A percentile compares a stretch with the other conserved stretches of the same genome.
Evolutionary conservation across 2,329 filamentous ascomycete genomes (phyloP).

Genomic region (Cordyceps cicadae): DNA sequence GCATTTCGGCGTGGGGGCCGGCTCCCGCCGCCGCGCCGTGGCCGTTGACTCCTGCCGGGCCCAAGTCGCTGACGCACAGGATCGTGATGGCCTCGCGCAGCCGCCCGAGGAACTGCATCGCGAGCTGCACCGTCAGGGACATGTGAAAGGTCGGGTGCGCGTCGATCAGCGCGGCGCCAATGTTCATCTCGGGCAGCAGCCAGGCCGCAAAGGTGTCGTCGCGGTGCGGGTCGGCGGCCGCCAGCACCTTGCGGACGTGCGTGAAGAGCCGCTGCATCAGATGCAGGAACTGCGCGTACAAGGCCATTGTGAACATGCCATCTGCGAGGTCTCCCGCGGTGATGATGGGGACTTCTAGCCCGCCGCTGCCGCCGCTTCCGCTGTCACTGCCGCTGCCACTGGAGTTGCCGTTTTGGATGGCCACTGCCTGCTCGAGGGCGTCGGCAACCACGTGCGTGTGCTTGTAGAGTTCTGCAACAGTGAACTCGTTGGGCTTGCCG

Average conservation of each 20-base stretch:
- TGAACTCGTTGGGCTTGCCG: conserved; percentile 24
- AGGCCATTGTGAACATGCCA: conserved; percentile 30
- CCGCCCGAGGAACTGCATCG: conserved; percentile 31
- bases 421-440: conserved; percentile 6
- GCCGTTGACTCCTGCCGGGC: neutral
- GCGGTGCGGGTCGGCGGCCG: conserved; percentile 18
- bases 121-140: conserved; percentile 34
- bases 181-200: conserved; percentile 32
- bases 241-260: conserved; percentile 27
- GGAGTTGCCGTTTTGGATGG: neutral
- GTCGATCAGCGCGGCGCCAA: conserved; percentile 32
- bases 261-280: conserved; percentile 32
- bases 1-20: conserved; percentile 17
- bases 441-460: conserved; percentile 24
- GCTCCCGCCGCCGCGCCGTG: conserved; percentile 5
- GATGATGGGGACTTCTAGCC: conserved; percentile 4
- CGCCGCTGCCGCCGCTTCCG: neutral
- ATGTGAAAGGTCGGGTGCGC: conserved; percentile 33
- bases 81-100: conserved; percentile 25
- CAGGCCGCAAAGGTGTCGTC: conserved; percentile 26
- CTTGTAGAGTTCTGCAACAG: conserved; percentile 34
- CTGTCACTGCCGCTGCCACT: neutral
- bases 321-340: conserved; percentile 28
- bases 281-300: conserved; percentile 31
- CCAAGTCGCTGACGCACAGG: conserved; percentile 19